Evolutionary conservation across 164 flowering plant species (phyloP).

Genomic region (Annona squamosa): DNA sequence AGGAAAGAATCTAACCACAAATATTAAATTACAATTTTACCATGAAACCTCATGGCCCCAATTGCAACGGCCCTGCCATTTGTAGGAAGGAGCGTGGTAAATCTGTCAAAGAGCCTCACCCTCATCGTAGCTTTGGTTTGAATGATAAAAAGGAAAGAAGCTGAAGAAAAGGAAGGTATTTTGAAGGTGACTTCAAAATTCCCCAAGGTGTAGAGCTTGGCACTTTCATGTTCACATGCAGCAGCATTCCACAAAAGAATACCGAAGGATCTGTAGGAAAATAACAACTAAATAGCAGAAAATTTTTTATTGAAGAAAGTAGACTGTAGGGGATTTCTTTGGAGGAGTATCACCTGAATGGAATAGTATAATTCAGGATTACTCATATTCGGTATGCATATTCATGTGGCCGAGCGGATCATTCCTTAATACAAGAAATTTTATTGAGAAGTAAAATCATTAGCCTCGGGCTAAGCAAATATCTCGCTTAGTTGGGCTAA

Average conservation of each 20-base stretch:
- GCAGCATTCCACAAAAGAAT: background rate
- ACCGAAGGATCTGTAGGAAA: background rate
- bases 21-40: background rate
- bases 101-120: background rate
- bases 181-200: slow-evolving; percentile 28
- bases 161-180: slow-evolving; percentile 14
- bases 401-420: no score
- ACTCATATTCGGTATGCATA: no score
- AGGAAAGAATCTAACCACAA: background rate
- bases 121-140: no score
- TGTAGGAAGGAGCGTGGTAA: background rate
- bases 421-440: no score
- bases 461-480: no score
- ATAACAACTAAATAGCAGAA: background rate
- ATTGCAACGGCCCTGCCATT: background rate
- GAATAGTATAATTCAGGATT: no score
- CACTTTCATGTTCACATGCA: slow-evolving; percentile 21
- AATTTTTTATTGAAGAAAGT: background rate
- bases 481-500: no score
- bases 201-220: slow-evolving; percentile 32
- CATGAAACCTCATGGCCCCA: background rate
- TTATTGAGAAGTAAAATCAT: no score
- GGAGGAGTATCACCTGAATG: no score
- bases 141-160: slow-evolving; percentile 11
- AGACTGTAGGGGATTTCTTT: no score